Conservation (phyloP, 176 grass and related monocot genomes). For the Lolium perenne region DNA sequence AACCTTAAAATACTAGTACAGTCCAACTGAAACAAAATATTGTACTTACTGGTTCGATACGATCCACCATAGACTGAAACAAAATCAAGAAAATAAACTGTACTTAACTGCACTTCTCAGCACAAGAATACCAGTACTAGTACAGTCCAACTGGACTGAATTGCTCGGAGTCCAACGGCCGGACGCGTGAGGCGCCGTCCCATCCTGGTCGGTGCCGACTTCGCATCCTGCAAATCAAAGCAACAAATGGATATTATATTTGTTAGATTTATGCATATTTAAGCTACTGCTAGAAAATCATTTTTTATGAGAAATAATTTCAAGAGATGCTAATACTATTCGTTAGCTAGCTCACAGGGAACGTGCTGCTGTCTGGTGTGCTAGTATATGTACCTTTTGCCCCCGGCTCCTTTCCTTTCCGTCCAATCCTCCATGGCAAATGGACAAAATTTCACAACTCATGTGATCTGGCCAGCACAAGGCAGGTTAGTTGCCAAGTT, state of each 20-base stretch:
- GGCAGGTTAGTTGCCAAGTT: not conserved
- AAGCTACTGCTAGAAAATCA: not conserved
- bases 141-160: not conserved
- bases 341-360: not conserved
- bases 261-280: not conserved
- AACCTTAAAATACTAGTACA: no score
- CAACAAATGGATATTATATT: not conserved
- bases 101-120: not conserved
- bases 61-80: not conserved
- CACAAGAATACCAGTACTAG: not conserved
- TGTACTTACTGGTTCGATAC: no score
- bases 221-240: not conserved
- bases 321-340: not conserved
- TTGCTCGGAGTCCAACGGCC: not conserved
- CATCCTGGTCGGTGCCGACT: constrained; percentile 45
- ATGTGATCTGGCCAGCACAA: constrained; percentile 39
- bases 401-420: not conserved
- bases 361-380: constrained; percentile 45
- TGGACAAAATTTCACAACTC: constrained; percentile 25
- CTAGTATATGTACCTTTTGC: constrained; percentile 22
- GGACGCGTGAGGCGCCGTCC: not conserved
- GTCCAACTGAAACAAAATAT: no score
- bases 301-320: not conserved
- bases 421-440: constrained; percentile 1
- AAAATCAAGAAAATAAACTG: not conserved